Base-by-base conservation (phyloP, 768 basidiomycete genomes). In the Rickenella mellea region DNA sequence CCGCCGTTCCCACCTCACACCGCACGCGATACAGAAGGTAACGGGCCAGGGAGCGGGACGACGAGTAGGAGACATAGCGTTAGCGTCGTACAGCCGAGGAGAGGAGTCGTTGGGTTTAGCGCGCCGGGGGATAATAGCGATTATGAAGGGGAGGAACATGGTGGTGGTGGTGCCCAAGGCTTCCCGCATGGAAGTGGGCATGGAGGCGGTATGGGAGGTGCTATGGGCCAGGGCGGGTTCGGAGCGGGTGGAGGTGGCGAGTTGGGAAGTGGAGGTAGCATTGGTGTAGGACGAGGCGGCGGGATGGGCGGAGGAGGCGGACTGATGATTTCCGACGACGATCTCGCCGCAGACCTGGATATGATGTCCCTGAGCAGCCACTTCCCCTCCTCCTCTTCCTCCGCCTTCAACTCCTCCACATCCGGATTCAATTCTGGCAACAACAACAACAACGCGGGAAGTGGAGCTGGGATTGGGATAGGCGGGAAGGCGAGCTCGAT, bases 41-140 rank as follows among this genome's bases (percentile, higher is more conserved):
- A 27, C 40, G 33, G 42, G 36, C 28, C 44, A 19, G 80, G 79
- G 0, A 89, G 86, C 51, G 88, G 86, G 2, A 83, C 85, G 4
- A 87, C 88, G 6, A 88, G 84, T 50, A 65, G 88, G 27, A 67
- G 88, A 15, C 87, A 90, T 49, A 87, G 83, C 45, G 86, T 90
- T 50, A 83, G 80, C 47, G 76, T 88, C 51, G 83, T 88, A 10
- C 87, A 85, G 55, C 83, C 84, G 0, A 69, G 81, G 4, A 62
- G 81, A 37, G 66, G 43, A 28, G 65, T 81, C 38, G 74, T 82
- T 11, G 83, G 83, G 2, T 86, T 86, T 60, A 78, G 73, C 47
- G 78, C 71, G 1, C 73, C 79, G 0, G 73, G 69, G 1, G 57
- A 50, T 14, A 73, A 75, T 37, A 55, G 48, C 15, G 59, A 62